Base-by-base conservation (phyloP, 2,329 filamentous ascomycete species). In the Elsinoe fawcettii region DNA sequence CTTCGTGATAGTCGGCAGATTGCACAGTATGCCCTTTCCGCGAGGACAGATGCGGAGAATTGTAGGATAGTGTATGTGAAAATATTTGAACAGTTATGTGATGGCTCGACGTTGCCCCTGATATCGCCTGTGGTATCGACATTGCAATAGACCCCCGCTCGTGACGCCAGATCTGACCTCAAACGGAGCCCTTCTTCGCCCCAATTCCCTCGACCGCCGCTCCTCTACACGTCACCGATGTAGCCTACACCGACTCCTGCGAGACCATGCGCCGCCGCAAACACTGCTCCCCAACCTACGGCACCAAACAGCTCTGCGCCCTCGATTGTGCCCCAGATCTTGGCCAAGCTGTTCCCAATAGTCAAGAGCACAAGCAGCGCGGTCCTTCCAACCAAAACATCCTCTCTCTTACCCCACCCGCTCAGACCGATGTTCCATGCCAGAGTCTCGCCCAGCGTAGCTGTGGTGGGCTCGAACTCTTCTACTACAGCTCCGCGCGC, bases 251-350 rank as follows among this genome's bases (percentile, higher is more conserved):
- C 80, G 68, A 63, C 77, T 71, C 86, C 86, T 2, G 82, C 80
- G 56, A 85, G 66, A 11, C 79, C 68, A 2, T 82, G 80, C 5
- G 86, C 87, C 20, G 78, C 65, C n/a, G 81, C 81, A 90, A 90
- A 96, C 34, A 92, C 76, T 20, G 75, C 75, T 1, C 87, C 84
- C 77, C 90, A 97, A 0, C 80, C 81, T 2, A 77, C 73, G 1
- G 90, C 88, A 9, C 91, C 92, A 0, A 75, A 64, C 3, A 81
- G 61, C 65, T 91, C 86, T 9, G 89, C 82, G 3, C 88, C 87
- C 44, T 82, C 76, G 18, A 96, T 74, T 0, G 83, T 86, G 56
- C 83, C 76, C 47, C 78, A 80, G 22, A 84, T 81, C 66, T 87
- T 81, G 39, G 90, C 72, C 58, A 85, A 83, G 0, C 79, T 81